Conservation (phyloP, 345 rosid genomes). For the Pistacia atlantica region DNA sequence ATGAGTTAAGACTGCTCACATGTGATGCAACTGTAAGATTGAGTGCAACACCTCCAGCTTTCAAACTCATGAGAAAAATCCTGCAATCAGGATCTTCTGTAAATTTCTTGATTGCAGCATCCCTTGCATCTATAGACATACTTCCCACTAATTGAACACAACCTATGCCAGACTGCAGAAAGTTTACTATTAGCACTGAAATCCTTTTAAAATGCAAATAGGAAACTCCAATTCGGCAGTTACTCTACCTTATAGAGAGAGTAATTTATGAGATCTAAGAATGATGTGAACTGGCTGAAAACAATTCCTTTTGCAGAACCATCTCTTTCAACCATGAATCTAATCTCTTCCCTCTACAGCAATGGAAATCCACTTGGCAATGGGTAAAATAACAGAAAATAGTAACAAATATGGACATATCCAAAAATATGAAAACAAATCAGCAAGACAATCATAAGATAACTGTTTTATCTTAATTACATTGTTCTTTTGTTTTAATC, state of each 20-base stretch:
- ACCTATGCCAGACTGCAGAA: constrained; percentile 70
- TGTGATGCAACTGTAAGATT: constrained; percentile 97
- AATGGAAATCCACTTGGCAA: constrained; percentile 23
- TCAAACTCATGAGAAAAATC: constrained; percentile 89
- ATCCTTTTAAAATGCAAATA: constrained; percentile 7
- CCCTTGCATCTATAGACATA: constrained; percentile 81
- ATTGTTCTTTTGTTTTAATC: neutral
- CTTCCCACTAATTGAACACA: constrained; percentile 93
- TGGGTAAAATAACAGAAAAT: neutral
- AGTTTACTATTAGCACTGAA: neutral
- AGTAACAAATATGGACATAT: neutral
- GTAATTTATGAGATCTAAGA: constrained; percentile 87
- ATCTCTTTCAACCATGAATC: constrained; percentile 92
- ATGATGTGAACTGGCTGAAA: constrained; percentile 97
- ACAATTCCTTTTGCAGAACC: constrained; percentile 98
- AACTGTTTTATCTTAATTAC: neutral
- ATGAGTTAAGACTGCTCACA: constrained; percentile 43
- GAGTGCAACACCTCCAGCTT: constrained; percentile 97
- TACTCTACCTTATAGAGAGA: constrained; percentile 75
- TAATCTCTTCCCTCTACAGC: constrained; percentile 90
- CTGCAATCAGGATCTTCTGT: constrained; percentile 86
- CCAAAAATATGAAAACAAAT: neutral
- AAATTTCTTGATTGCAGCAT: constrained; percentile 81
- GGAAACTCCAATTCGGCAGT: constrained; percentile 2
- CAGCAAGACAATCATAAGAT: neutral